These are phyloP conservation scores for Fusarium solani-melongenae DNA, from an alignment of 2,329 filamentous ascomycete genomes.

Conservation along the genomic window DNA sequence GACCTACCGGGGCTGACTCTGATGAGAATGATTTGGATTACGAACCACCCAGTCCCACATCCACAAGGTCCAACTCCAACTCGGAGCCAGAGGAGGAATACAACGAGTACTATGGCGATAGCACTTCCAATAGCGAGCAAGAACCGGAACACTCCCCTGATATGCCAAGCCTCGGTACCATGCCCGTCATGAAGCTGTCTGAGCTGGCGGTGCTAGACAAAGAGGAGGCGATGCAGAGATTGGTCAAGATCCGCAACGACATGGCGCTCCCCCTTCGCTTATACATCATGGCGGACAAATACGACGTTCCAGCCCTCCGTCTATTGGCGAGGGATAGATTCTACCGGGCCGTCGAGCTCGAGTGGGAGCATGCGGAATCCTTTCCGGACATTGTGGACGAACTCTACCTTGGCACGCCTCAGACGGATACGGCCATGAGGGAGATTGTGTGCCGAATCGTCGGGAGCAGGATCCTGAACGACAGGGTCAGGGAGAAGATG, in stretches of 20 bases:
- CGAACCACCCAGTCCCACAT: background rate
- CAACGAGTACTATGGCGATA: slow-evolving; percentile 5
- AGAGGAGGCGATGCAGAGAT: background rate
- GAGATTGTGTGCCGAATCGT: background rate
- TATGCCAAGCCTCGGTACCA: background rate
- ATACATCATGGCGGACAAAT: slow-evolving; percentile 1
- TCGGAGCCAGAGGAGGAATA: slow-evolving; percentile 22
- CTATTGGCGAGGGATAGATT: background rate
- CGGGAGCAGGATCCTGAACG: background rate
- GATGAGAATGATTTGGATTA: background rate
- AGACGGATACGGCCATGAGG: background rate
- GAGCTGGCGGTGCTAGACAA: background rate
- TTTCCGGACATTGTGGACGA: slow-evolving; percentile 20
- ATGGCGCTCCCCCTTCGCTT: background rate
- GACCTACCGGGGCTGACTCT: background rate
- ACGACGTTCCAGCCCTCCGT: background rate
- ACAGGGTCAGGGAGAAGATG: background rate
- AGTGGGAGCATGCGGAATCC: background rate
- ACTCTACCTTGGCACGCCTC: slow-evolving; percentile 3
- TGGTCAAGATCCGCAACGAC: background rate
- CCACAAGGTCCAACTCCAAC: background rate
- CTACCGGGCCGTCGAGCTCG: background rate
- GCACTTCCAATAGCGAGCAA: background rate
- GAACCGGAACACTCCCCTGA: background rate
- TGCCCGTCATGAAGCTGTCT: background rate